Base-by-base conservation (phyloP, 2,329 filamentous ascomycete species). In the Penicillium sclerotiorum region DNA sequence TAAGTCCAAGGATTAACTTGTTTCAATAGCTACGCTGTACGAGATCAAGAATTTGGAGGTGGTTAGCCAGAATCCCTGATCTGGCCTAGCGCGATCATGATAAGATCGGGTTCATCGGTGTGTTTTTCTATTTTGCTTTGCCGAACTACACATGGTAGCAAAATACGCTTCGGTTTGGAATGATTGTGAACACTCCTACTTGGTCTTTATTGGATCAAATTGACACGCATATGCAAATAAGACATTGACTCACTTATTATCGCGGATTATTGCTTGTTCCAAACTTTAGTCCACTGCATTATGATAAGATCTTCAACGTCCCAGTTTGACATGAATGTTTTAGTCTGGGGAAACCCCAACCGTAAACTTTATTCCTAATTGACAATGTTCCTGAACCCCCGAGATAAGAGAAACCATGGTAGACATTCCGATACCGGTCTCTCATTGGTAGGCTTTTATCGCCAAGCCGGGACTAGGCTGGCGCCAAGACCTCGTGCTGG, bases 31-130 rank as follows among this genome's bases (percentile, higher is more conserved):
- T 40, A 55, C 50, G 22, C 43, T 46, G 18, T 54, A 44, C 21
- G 33, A 58, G 27, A 53, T 56, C 36, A 54, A 49, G 20, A 50
- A 52, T 20, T 28, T 54, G 23, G 41, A 56, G 28, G 47, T 56
- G 8, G 21, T 49, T 18, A 42, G 40, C 28, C 39, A 44, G 27
- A 53, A 51, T 8, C 33, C 47, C 8, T 52, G 33, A 45, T 20
- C 8, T 13, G 13, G 25, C 13, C n/a, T n/a, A n/a, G n/a, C n/a
- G n/a, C n/a, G n/a, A n/a, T 28, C 9, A 28, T 28, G 25, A 28
- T 28, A 28, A 9, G 25, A 28, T 28, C n/a, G n/a, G n/a, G n/a
- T n/a, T n/a, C n/a, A n/a, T n/a, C n/a, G n/a, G n/a, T n/a, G n/a
- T n/a, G n/a, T n/a, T n/a, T n/a, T n/a, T n/a, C n/a, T n/a, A n/a